These are phyloP conservation scores for Asterophora lycoperdoides DNA, from an alignment of 768 basidiomycete genomes.

Conservation along the genomic window DNA sequence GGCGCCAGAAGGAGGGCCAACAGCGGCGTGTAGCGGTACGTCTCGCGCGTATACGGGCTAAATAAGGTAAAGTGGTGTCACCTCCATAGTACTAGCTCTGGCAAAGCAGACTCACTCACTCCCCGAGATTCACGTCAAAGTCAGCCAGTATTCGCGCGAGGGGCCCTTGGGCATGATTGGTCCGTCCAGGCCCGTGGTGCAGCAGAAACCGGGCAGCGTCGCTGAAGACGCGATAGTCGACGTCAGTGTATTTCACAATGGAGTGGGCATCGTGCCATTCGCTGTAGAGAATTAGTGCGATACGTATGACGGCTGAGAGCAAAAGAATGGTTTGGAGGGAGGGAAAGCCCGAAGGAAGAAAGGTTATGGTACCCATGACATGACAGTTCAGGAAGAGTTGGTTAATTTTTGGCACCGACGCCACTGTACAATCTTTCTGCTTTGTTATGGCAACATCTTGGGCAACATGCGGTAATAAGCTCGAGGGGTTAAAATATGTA, in stretches of 20 bases:
- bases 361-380: too few relatives aligned
- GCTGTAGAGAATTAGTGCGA: constrained; percentile 76
- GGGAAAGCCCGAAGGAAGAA: constrained; percentile 14
- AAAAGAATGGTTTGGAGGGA: constrained; percentile 53
- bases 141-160: constrained; percentile 33
- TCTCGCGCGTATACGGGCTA: constrained; percentile 88
- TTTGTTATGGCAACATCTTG: too few relatives aligned
- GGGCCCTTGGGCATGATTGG: constrained; percentile 56
- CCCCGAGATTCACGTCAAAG: constrained; percentile 49
- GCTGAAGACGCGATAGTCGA: constrained; percentile 94
- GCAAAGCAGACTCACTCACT: constrained; percentile 52
- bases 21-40: constrained; percentile 95
- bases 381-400: too few relatives aligned
- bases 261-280: constrained; percentile 86
- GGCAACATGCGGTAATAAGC: too few relatives aligned
- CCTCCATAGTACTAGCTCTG: too few relatives aligned
- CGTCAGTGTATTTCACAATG: constrained; percentile 92
- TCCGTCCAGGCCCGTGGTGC: constrained; percentile 36
- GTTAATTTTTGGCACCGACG: too few relatives aligned
- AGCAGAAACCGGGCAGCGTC: constrained; percentile 80
- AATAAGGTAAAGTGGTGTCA: not conserved
- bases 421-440: too few relatives aligned
- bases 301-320: constrained; percentile 53
- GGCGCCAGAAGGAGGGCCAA: constrained; percentile 80
- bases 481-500: constrained; percentile 3